Evolutionary conservation across 371 early-diverging fungal species (phyloP).

Genomic region (Zancudomyces culisetae): DNA sequence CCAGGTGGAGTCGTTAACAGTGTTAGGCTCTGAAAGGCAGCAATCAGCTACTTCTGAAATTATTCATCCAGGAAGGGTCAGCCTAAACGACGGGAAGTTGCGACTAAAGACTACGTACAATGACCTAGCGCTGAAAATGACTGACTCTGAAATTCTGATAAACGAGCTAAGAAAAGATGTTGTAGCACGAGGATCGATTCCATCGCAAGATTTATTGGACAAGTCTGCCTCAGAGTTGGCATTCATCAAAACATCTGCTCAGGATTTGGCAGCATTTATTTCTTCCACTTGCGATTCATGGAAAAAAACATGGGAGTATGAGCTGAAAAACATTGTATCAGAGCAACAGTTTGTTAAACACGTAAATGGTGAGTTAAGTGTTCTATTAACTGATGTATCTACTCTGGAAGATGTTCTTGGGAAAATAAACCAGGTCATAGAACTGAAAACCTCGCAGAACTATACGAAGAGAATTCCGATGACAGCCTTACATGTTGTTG

Average conservation of each 20-base stretch:
- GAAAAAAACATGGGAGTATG: slow-evolving; percentile 65
- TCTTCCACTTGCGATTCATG: slow-evolving; percentile 37
- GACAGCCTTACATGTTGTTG: slow-evolving; percentile 26
- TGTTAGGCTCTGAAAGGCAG: too few relatives aligned
- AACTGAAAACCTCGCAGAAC: slow-evolving; percentile 21
- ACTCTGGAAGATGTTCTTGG: slow-evolving; percentile 32
- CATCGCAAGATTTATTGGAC: slow-evolving; percentile 30
- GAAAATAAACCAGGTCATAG: slow-evolving; percentile 36
- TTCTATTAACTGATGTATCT: slow-evolving; percentile 39
- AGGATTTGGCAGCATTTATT: slow-evolving; percentile 30
- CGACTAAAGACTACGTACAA: slow-evolving; percentile 34
- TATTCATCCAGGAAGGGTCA: slow-evolving; percentile 8
- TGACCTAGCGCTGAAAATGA: slow-evolving; percentile 32
- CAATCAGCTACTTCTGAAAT: too few relatives aligned
- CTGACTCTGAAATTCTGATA: slow-evolving; percentile 43
- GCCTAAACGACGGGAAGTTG: slow-evolving; percentile 36
- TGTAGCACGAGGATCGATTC: slow-evolving; percentile 43
- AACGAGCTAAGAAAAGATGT: slow-evolving; percentile 60
- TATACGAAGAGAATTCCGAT: slow-evolving; percentile 7
- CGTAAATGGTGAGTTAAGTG: slow-evolving; percentile 39
- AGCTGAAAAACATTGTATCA: slow-evolving; percentile 52
- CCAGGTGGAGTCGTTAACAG: too few relatives aligned
- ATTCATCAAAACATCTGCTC: slow-evolving; percentile 25
- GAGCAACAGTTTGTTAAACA: slow-evolving; percentile 62
- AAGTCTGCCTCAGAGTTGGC: slow-evolving; percentile 30